A percentile compares a stretch with the other conserved stretches of the same genome.
phyloP scores from a whole-genome alignment of 2,329 filamentous ascomycete genomes.

The Lomentospora prolificans region DNA sequence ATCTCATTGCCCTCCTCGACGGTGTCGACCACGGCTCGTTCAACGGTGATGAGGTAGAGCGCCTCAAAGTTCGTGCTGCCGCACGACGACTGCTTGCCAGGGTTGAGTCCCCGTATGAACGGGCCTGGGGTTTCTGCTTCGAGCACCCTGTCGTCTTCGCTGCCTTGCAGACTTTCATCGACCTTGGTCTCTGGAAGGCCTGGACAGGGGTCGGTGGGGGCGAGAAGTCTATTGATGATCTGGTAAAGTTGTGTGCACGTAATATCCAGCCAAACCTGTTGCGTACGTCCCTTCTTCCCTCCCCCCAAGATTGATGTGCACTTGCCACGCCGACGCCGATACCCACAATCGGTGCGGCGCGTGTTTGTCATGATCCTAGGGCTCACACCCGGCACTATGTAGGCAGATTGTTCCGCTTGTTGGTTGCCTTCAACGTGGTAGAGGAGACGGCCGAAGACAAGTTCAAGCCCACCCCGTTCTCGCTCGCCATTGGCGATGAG shows the following conservation, averaged over 20 bases:
- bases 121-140: slow-evolving; percentile 21
- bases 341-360: background rate
- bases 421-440: slow-evolving; percentile 21
- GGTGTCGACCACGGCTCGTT: background rate
- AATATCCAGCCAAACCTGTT: slow-evolving; percentile 19
- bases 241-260: slow-evolving; percentile 17
- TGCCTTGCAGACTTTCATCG: slow-evolving; percentile 19
- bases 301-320: background rate
- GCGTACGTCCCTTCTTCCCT: slow-evolving; percentile 11
- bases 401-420: slow-evolving; percentile 18
- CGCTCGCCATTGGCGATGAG: slow-evolving; percentile 20
- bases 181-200: slow-evolving; percentile 21
- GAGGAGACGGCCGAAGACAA: slow-evolving; percentile 20
- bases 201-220: slow-evolving; percentile 20
- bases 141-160: slow-evolving; percentile 20
- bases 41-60: slow-evolving; percentile 9
- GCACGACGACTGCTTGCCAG: slow-evolving; percentile 19
- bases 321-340: background rate
- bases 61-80: slow-evolving; percentile 14
- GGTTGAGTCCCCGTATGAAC: slow-evolving; percentile 22
- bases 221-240: slow-evolving; percentile 18
- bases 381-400: slow-evolving; percentile 11
- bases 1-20: background rate
- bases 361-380: background rate
- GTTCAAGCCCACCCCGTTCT: slow-evolving; percentile 22